phyloP scores from a whole-genome alignment of 768 basidiomycete genomes.

The Epithele typhae region DNA sequence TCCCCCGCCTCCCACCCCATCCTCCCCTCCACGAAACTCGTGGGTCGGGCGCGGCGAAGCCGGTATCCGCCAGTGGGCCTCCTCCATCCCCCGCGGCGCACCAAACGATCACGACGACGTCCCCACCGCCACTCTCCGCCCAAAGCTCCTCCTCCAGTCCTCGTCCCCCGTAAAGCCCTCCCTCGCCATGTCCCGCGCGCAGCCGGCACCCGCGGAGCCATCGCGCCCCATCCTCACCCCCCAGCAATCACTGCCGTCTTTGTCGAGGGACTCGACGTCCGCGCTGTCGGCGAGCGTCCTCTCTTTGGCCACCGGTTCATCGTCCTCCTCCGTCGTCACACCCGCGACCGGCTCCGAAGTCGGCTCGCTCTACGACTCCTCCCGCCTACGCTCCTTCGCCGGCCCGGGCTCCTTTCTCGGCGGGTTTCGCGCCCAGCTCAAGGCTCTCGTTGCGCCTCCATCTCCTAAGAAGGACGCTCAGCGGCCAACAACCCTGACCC shows the following conservation, averaged over 20 bases:
- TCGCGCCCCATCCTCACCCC: conserved; percentile 20
- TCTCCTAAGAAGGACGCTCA: conserved; percentile 6
- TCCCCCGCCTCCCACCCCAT: neutral
- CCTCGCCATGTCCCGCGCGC: conserved; percentile 45
- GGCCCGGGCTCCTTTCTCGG: conserved; percentile 9
- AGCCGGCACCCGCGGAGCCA: conserved; percentile 15
- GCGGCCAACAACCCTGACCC: conserved; percentile 11
- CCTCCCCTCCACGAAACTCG: conserved; percentile 5
- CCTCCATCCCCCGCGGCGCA: conserved; percentile 23
- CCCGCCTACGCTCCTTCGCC: neutral
- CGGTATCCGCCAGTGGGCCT: conserved; percentile 41
- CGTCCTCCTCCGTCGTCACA: conserved; percentile 27
- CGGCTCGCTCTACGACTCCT: conserved; percentile 7
- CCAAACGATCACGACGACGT: conserved; percentile 7
- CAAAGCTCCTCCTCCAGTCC: conserved; percentile 12
- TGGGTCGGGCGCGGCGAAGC: conserved; percentile 39
- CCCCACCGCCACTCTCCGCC: conserved; percentile 3
- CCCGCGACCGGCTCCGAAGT: conserved; percentile 14
- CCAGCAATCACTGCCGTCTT: conserved; percentile 20
- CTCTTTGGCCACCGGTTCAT: conserved; percentile 48
- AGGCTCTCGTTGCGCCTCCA: conserved; percentile 6
- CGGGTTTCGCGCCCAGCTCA: conserved; percentile 16
- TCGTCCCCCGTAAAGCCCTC: conserved; percentile 11
- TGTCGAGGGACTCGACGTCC: conserved; percentile 14
- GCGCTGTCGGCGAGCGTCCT: conserved; percentile 25